Evolutionary conservation across 352 stramenopile genomes (phyloP), one percentile per base, ranked within the genome.

Genomic region (Globisporangium cederbergense): DNA sequence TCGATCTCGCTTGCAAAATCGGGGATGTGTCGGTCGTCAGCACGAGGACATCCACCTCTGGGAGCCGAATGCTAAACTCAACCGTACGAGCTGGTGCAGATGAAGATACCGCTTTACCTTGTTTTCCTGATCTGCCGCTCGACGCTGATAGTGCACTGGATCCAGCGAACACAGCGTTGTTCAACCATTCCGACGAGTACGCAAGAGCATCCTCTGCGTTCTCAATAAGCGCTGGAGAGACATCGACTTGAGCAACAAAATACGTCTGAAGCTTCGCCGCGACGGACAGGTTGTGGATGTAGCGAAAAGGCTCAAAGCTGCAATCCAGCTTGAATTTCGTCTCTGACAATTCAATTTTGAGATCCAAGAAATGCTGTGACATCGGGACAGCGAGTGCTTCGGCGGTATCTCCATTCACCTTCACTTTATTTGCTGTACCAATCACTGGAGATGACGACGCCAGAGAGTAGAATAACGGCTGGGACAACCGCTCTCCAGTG

Each of bases 211-310:
- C 78, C 58, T 84, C 78, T 6, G 77, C 77, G 45, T 83, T 86
- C 38, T 86, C 77, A 50, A 74, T 81, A 5, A 86, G 49, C 38
- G 72, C 75, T 14, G 73, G 67, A 7, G 73, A 68, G 11, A 84
- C 70, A 34, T 82, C 78, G 2, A 83, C 74, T 61, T 82, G 78
- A 18, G 73, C 75, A 2, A 78, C 70, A 50, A 92, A 90, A 20
- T 92, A 92, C 7, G 73, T 71, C 34, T 86, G 79, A 3, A 92
- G 70, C 58, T 90, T 92, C 3, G 76, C 70, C 0, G 75, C 77
- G 3, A 88, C 78, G 20, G 79, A 81, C 18, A 92, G 50, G 42
- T 91, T 87, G 60, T 92, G 80, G 34, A 91, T 88, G 54, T 89
- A 91, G 30, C 79, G 67, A 55, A 92, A 92, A 7, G 78, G 73